A percentile compares a stretch with the other conserved stretches of the same genome.
These are phyloP conservation scores for Aspergillus sparsus DNA, from an alignment of 495 filamentous ascomycete genomes.

Conservation along the genomic window DNA sequence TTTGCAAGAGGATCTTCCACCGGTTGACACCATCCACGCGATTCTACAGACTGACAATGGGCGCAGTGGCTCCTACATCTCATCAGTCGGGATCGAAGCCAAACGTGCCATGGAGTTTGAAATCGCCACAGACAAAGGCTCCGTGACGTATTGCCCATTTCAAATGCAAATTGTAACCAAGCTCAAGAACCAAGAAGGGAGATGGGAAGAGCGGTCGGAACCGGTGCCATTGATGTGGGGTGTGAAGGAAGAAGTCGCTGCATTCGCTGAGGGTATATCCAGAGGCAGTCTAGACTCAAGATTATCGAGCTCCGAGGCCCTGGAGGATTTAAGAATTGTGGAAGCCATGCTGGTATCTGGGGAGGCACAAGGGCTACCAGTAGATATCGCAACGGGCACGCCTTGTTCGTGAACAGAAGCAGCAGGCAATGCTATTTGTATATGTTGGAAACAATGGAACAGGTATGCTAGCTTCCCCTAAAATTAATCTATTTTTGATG, in stretches of 20 bases:
- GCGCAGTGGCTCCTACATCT: background rate
- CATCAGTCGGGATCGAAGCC: background rate
- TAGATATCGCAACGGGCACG: no score
- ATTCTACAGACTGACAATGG: slow-evolving; percentile 31
- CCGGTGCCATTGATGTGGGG: slow-evolving; percentile 7
- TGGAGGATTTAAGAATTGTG: slow-evolving; percentile 2
- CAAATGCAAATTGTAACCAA: background rate
- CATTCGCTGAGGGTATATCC: background rate
- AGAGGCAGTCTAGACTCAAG: background rate
- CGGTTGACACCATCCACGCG: slow-evolving; percentile 65
- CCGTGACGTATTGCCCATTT: slow-evolving; percentile 1
- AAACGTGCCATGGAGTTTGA: slow-evolving; percentile 7
- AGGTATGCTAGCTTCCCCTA: no score
- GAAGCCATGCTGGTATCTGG: background rate
- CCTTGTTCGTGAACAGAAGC: no score
- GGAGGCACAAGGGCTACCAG: background rate
- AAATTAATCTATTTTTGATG: no score
- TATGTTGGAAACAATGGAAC: no score
- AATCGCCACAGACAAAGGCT: slow-evolving; percentile 4
- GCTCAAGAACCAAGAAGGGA: slow-evolving; percentile 1
- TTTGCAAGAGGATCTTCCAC: slow-evolving; percentile 59
- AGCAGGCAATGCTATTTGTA: no score
- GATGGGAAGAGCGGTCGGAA: background rate
- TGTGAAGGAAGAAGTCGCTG: slow-evolving; percentile 5
- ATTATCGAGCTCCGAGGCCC: slow-evolving; percentile 1